Evolutionary conservation across 164 flowering plant genomes (phyloP).

Genomic region (Paratinospora sagittata): DNA sequence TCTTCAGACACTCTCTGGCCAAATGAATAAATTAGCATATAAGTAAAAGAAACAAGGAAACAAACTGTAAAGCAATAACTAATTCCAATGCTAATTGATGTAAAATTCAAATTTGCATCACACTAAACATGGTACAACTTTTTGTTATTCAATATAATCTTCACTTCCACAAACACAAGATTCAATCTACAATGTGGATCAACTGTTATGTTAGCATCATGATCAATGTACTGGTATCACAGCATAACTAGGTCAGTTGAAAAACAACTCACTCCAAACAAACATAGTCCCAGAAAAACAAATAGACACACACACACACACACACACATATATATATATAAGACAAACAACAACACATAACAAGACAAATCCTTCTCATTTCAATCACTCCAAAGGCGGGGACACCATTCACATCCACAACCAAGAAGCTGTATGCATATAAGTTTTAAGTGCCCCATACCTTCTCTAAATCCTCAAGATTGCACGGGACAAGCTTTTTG

Average conservation of each 20-base stretch:
- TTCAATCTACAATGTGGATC: not conserved
- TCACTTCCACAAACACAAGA: not conserved
- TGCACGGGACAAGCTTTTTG: constrained; percentile 67
- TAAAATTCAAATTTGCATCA: not conserved
- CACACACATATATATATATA: too few species aligned
- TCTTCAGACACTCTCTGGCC: constrained; percentile 65
- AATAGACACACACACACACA: not conserved
- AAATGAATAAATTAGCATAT: not conserved
- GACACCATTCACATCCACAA: not conserved
- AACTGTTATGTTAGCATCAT: not conserved
- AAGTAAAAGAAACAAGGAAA: not conserved
- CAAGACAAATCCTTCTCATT: not conserved
- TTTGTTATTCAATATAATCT: not conserved
- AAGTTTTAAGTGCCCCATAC: constrained; percentile 26
- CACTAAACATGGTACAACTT: not conserved
- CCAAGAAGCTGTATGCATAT: not conserved
- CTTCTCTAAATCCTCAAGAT: constrained; percentile 69
- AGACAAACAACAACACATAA: not conserved
- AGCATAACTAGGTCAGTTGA: not conserved
- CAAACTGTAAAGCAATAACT: not conserved
- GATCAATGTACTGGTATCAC: not conserved
- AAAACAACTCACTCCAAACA: not conserved
- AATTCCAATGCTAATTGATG: not conserved
- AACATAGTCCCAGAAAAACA: not conserved
- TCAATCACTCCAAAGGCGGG: not conserved